Percentiles rank a stretch among this genome's conserved stretches.
Conservation (phyloP, 768 basidiomycete genomes). For the Amanita polypyramis region DNA sequence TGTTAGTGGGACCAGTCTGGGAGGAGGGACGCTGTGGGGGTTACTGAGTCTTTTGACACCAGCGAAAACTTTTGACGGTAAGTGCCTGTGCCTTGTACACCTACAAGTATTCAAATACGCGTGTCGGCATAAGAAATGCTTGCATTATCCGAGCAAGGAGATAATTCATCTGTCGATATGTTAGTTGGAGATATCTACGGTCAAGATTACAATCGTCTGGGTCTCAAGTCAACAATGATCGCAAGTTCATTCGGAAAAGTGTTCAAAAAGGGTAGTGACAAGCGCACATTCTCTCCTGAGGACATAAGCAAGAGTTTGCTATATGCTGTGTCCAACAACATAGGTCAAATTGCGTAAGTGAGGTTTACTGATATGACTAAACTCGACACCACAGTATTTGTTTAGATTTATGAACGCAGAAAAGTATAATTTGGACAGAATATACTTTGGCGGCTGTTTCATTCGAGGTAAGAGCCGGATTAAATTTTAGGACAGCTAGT, state of each 20-base stretch:
- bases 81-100: conserved; percentile 20
- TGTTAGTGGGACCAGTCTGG: conserved; percentile 93
- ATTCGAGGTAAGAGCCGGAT: conserved; percentile 65
- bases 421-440: conserved; percentile 91
- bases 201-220: conserved; percentile 91
- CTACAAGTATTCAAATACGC: conserved; percentile 4
- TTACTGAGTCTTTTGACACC: conserved; percentile 90
- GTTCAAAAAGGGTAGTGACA: conserved; percentile 80
- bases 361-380: not conserved
- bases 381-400: conserved; percentile 3
- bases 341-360: conserved; percentile 98
- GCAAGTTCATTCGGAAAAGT: conserved; percentile 99
- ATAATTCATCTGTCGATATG: conserved; percentile 95
- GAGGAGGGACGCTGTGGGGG: conserved; percentile 97
- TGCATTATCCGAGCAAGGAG: conserved; percentile 83
- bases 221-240: conserved; percentile 95
- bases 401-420: conserved; percentile 97
- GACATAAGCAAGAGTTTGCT: conserved; percentile 92
- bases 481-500: not conserved
- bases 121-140: conserved; percentile 72
- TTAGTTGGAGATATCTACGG: conserved; percentile 99
- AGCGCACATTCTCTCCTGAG: conserved; percentile 73
- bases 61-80: conserved; percentile 92
- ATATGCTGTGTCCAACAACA: conserved; percentile 97
- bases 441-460: conserved; percentile 99